A percentile compares a stretch with the other conserved stretches of the same genome.
Evolutionary conservation across 257 asterid species (phyloP).

Genomic region (Catharanthus roseus): DNA sequence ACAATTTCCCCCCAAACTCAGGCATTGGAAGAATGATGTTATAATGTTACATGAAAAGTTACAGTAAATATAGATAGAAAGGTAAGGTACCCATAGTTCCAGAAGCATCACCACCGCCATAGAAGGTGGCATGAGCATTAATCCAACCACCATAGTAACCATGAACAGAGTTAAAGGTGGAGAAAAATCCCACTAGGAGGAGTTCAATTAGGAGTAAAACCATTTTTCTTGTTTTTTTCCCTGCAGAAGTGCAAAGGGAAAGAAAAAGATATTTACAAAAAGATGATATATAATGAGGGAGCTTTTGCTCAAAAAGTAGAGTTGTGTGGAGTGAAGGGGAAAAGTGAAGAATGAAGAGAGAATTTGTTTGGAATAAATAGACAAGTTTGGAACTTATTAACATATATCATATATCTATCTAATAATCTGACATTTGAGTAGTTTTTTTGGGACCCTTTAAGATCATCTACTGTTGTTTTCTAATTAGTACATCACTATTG

Average conservation of each 20-base stretch:
- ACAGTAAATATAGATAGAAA: not conserved
- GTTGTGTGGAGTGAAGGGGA: slow-evolving; percentile 9
- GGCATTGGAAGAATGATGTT: too few relatives aligned
- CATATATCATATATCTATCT: slow-evolving; percentile 23
- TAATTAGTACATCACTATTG: not conserved
- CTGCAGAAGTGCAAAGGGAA: slow-evolving; percentile 24
- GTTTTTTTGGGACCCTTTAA: slow-evolving; percentile 2
- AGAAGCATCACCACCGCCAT: slow-evolving; percentile 94
- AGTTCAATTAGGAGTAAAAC: slow-evolving; percentile 8
- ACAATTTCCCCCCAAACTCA: too few relatives aligned
- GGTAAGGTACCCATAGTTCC: slow-evolving; percentile 81
- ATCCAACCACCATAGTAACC: slow-evolving; percentile 83
- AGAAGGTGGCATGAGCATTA: slow-evolving; percentile 85
- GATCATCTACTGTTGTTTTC: not conserved
- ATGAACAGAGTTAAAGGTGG: slow-evolving; percentile 28
- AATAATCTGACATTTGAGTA: slow-evolving; percentile 28
- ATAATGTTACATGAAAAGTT: too few relatives aligned
- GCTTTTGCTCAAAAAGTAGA: not conserved
- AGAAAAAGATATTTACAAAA: too few relatives aligned
- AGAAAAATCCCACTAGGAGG: slow-evolving; percentile 40
- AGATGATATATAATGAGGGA: too few relatives aligned
- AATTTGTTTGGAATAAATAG: slow-evolving; percentile 58
- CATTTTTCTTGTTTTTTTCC: too few relatives aligned
- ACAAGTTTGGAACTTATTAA: not conserved
- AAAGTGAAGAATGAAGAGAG: slow-evolving; percentile 29